Conservation (phyloP, 2,329 filamentous ascomycete species). For the Berkeleyomyces basicola region DNA sequence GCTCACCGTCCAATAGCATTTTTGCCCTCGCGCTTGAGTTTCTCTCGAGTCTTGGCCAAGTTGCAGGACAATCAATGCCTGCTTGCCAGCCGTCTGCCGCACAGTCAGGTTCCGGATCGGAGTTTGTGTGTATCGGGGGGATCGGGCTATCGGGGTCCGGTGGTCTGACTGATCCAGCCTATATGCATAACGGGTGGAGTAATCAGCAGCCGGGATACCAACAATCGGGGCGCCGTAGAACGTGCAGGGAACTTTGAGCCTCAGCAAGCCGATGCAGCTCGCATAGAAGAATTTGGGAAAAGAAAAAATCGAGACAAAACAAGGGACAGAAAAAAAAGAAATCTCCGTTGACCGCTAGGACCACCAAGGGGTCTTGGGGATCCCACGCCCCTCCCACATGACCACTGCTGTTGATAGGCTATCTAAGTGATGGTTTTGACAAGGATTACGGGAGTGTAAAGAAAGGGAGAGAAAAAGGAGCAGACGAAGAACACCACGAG, state of each 20-base stretch:
- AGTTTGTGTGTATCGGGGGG: constrained; percentile 4
- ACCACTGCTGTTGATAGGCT: neutral
- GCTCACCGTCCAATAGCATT: constrained; percentile 9
- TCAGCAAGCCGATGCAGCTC: neutral
- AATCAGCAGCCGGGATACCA: neutral
- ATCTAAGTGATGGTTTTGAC: neutral
- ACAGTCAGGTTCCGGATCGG: neutral
- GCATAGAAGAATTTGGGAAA: constrained; percentile 4
- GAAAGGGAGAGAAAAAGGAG: neutral
- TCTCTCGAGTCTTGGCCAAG: neutral
- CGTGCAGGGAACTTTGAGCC: neutral
- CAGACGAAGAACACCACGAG: neutral
- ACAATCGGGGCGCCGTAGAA: neutral
- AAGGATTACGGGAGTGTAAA: neutral
- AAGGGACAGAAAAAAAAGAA: neutral
- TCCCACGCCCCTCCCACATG: neutral
- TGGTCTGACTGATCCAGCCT: neutral
- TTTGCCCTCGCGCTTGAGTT: neutral
- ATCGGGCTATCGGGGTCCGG: neutral
- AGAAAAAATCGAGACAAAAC: neutral
- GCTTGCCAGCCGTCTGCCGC: neutral
- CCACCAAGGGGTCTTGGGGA: neutral
- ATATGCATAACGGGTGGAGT: neutral
- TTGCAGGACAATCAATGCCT: neutral
- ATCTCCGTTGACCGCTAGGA: neutral